Percentiles rank a stretch among this genome's conserved stretches.
These are phyloP conservation scores for Solanum boliviense DNA, from an alignment of 257 asterid species.

Conservation along the genomic window DNA sequence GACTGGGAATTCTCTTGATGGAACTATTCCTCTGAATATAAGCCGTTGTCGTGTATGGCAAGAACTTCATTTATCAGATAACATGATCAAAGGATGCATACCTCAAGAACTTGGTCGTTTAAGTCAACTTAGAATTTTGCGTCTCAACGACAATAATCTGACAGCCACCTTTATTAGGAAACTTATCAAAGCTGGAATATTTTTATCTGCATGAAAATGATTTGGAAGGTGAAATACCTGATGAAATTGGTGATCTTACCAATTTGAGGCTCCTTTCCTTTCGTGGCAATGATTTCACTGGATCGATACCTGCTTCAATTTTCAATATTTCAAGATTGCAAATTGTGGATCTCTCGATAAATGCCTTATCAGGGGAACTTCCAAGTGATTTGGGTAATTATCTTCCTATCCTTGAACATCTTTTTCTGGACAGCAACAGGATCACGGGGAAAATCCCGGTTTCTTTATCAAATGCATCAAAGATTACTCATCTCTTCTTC, in stretches of 20 bases:
- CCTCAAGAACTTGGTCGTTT: slow-evolving; percentile 26
- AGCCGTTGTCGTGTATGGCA: slow-evolving; percentile 14
- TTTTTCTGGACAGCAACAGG: slow-evolving; percentile 28
- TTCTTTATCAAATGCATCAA: slow-evolving; percentile 27
- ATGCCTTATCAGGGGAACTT: slow-evolving; percentile 20
- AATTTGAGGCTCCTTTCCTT: slow-evolving; percentile 8
- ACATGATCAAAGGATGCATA: slow-evolving; percentile 17
- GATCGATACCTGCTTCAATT: slow-evolving; percentile 24
- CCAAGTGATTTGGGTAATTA: slow-evolving; percentile 11
- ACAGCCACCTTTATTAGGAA: slow-evolving; percentile 27
- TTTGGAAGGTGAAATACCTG: slow-evolving; percentile 20
- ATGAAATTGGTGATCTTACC: slow-evolving; percentile 15
- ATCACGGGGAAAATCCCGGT: slow-evolving; percentile 21
- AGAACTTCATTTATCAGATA: slow-evolving; percentile 18
- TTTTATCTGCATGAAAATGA: slow-evolving; percentile 21
- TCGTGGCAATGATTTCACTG: slow-evolving; percentile 13
- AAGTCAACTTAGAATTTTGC: slow-evolving; percentile 10
- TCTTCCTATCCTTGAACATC: slow-evolving; percentile 15
- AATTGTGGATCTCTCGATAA: slow-evolving; percentile 17
- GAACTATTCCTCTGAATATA: slow-evolving; percentile 20
- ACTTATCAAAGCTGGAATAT: slow-evolving; percentile 18
- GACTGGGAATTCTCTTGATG: slow-evolving; percentile 17
- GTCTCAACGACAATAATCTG: slow-evolving; percentile 17
- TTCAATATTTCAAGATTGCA: slow-evolving; percentile 21
- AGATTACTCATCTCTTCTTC: slow-evolving; percentile 7